These are phyloP conservation scores for Microbotryomycetes sp. DNA, from an alignment of 1,284 basidiomycete genomes.

Conservation along the genomic window DNA sequence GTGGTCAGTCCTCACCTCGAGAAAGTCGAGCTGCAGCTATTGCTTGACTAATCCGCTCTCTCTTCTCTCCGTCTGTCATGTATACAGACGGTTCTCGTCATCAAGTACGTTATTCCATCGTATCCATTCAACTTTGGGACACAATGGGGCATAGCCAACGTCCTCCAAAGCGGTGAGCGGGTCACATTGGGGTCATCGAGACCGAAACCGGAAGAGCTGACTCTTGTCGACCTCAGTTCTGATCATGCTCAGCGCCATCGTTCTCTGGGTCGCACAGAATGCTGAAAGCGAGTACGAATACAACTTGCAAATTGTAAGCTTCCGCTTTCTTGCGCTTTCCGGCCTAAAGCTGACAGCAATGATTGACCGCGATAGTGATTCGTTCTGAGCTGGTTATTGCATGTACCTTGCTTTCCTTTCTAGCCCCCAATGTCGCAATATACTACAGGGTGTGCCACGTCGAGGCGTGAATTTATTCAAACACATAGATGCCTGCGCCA, in stretches of 20 bases:
- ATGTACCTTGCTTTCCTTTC: too few species aligned
- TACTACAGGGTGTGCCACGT: too few species aligned
- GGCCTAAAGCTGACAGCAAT: not conserved
- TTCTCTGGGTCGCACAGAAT: slow-evolving; percentile 81
- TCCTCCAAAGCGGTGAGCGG: slow-evolving; percentile 64
- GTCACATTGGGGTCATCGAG: too few species aligned
- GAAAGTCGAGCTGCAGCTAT: slow-evolving; percentile 6
- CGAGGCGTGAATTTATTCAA: not conserved
- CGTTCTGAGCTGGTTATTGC: not conserved
- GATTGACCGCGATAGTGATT: not conserved
- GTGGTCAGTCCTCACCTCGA: slow-evolving; percentile 55
- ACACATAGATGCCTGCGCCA: slow-evolving; percentile 49
- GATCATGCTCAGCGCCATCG: slow-evolving; percentile 80
- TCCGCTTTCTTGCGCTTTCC: not conserved
- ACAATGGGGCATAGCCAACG: slow-evolving; percentile 92
- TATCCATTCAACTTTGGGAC: slow-evolving; percentile 58
- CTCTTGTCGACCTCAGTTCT: slow-evolving; percentile 43
- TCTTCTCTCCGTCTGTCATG: not conserved
- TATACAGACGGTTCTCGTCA: slow-evolving; percentile 69
- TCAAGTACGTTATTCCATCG: slow-evolving; percentile 79
- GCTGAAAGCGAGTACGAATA: slow-evolving; percentile 78
- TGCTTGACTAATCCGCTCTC: not conserved
- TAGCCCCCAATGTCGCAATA: too few species aligned
- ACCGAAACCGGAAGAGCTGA: not conserved
- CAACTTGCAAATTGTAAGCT: slow-evolving; percentile 60